Evolutionary conservation across 148 eudicot genomes (phyloP).

Genomic region (Chenopodium berlandieri): DNA sequence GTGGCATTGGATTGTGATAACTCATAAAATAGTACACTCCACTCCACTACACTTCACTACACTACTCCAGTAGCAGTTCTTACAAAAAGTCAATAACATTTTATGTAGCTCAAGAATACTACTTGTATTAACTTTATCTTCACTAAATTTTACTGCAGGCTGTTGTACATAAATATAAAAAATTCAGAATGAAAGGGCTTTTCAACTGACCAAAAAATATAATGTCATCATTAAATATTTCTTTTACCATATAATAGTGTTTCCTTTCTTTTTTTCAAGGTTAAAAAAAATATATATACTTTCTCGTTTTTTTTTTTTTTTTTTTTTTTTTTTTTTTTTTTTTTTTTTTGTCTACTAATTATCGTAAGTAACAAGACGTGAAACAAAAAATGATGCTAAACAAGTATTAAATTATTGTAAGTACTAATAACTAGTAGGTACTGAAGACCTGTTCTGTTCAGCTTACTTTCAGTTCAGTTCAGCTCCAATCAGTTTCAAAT

Average conservation of each 20-base stretch:
- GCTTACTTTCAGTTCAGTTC: no score
- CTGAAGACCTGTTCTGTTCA: no score
- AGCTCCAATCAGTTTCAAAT: no score
- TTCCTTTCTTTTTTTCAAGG: neutral
- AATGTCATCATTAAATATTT: neutral
- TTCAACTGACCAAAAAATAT: neutral
- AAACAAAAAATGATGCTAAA: no score
- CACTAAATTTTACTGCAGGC: constrained; percentile 20
- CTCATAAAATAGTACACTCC: constrained; percentile 1
- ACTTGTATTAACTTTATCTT: neutral
- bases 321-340: no score
- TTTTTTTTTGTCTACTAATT: no score
- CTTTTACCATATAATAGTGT: neutral
- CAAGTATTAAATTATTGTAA: no score
- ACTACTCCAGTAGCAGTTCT: neutral
- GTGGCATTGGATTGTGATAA: constrained; percentile 28
- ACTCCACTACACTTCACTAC: neutral
- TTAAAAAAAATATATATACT: no score
- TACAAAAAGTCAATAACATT: neutral
- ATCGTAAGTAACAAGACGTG: no score
- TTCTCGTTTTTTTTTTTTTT: no score
- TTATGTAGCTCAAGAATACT: neutral
- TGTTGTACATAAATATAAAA: constrained; percentile 19
- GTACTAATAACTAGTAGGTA: no score
- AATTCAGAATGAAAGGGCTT: constrained; percentile 10